Conservation (phyloP, 2,329 filamentous ascomycete genomes). For the Elsinoe ampelina region DNA sequence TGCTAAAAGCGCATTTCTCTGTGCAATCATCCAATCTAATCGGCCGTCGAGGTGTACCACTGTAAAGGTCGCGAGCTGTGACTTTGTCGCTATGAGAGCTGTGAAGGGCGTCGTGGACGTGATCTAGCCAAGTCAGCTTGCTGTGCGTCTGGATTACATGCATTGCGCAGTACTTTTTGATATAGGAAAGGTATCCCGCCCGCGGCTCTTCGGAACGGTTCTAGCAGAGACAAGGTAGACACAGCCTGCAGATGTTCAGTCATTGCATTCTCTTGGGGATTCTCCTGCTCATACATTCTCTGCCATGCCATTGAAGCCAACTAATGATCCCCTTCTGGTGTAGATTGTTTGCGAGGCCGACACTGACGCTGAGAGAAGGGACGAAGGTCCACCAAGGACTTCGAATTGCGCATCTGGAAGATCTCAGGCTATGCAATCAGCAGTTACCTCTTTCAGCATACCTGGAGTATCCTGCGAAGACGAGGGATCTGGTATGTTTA, state of each 20-base stretch:
- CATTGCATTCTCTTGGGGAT: not conserved
- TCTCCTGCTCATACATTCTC: slow-evolving; percentile 60
- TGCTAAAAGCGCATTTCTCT: slow-evolving; percentile 79
- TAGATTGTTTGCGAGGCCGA: slow-evolving; percentile 91
- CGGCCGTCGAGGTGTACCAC: slow-evolving; percentile 86
- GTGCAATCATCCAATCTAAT: slow-evolving; percentile 87
- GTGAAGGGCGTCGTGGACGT: slow-evolving; percentile 81
- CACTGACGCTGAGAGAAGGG: slow-evolving; percentile 83
- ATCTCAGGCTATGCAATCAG: not conserved
- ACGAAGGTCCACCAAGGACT: slow-evolving; percentile 84
- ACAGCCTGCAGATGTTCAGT: slow-evolving; percentile 50
- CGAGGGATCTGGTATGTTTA: slow-evolving; percentile 16
- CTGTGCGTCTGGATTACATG: not conserved
- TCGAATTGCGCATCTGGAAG: slow-evolving; percentile 81
- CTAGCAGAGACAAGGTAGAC: slow-evolving; percentile 79
- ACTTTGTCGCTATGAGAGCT: slow-evolving; percentile 79
- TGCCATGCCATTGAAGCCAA: slow-evolving; percentile 79
- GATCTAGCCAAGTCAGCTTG: slow-evolving; percentile 45
- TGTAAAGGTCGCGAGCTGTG: slow-evolving; percentile 75
- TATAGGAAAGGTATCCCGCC: slow-evolving; percentile 92
- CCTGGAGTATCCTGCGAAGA: slow-evolving; percentile 11
- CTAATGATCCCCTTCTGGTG: slow-evolving; percentile 81
- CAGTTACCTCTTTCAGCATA: slow-evolving; percentile 3
- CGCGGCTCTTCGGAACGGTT: slow-evolving; percentile 68
- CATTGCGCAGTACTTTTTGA: slow-evolving; percentile 46